phyloP scores from a whole-genome alignment of 805 yeast genomes.

The Yarrowia keelungensis region DNA sequence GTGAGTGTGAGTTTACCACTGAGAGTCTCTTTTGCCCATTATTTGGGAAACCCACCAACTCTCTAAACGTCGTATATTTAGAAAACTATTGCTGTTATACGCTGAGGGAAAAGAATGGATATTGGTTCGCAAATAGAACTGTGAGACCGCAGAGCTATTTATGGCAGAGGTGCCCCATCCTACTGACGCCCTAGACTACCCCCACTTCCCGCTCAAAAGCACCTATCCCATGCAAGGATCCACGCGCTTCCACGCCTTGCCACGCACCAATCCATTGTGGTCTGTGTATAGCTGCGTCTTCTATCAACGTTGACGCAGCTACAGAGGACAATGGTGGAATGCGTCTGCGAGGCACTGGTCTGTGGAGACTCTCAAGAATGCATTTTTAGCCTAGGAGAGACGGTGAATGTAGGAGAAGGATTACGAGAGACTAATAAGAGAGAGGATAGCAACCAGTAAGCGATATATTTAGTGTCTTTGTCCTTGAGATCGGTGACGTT shows the following conservation, averaged over 20 bases:
- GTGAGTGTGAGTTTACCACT: too few species aligned
- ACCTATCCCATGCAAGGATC: neutral
- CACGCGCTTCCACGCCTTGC: neutral
- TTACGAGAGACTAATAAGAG: too few species aligned
- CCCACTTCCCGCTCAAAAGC: neutral
- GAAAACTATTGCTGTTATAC: neutral
- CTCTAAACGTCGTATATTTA: slow-evolving; percentile 6
- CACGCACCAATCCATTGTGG: too few species aligned
- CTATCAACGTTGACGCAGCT: neutral
- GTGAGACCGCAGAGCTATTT: neutral
- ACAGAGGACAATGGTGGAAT: neutral
- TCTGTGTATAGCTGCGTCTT: neutral
- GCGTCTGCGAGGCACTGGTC: neutral
- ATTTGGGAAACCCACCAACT: neutral
- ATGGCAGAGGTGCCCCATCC: too few species aligned
- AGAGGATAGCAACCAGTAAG: too few species aligned
- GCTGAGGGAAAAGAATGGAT: neutral
- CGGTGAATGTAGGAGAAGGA: too few species aligned
- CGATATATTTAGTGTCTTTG: too few species aligned
- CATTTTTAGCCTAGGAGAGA: neutral
- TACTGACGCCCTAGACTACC: too few species aligned
- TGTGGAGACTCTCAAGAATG: neutral
- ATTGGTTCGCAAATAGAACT: neutral
- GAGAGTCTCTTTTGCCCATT: too few species aligned
- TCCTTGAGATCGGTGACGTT: too few species aligned